phyloP scores from a whole-genome alignment of 108 stramenopile species.

The Nitzschia putrida region DNA sequence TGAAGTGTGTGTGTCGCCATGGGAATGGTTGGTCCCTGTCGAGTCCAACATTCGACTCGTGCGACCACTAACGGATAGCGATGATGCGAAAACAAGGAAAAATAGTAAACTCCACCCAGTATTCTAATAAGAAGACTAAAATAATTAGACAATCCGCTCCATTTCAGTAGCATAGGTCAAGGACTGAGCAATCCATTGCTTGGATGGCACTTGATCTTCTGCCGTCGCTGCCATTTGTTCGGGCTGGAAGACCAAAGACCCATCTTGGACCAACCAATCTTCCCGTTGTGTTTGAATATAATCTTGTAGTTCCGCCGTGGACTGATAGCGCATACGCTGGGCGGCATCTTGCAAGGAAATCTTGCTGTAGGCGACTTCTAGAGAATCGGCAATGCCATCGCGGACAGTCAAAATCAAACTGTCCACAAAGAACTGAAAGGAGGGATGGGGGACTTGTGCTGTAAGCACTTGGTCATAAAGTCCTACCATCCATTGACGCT shows the following conservation, averaged over 20 bases:
- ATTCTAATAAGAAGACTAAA: too few species aligned
- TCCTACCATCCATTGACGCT: constrained; percentile 88
- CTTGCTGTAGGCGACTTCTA: constrained; percentile 79
- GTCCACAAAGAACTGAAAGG: constrained; percentile 80
- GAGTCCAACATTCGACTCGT: too few species aligned
- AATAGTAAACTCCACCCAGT: too few species aligned
- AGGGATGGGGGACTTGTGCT: constrained; percentile 66
- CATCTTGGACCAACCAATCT: constrained; percentile 82
- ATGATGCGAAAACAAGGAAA: too few species aligned
- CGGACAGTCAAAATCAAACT: constrained; percentile 76
- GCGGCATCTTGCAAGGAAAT: constrained; percentile 72
- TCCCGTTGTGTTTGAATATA: constrained; percentile 78
- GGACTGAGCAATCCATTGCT: constrained; percentile 80
- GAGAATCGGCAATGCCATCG: constrained; percentile 84
- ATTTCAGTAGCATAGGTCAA: constrained; percentile 90
- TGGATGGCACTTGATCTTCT: constrained; percentile 67
- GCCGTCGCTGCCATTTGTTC: constrained; percentile 59
- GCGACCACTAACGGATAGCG: too few species aligned
- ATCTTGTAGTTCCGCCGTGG: constrained; percentile 48
- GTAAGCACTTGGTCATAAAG: constrained; percentile 80
- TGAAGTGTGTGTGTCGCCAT: too few species aligned
- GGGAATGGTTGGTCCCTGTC: too few species aligned
- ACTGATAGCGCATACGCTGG: constrained; percentile 78
- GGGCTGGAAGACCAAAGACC: constrained; percentile 62
- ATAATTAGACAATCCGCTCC: constrained; percentile 83